Evolutionary conservation across 2,329 filamentous ascomycete genomes (phyloP).

Genomic region (Pseudopyrenochaeta lycopersici): DNA sequence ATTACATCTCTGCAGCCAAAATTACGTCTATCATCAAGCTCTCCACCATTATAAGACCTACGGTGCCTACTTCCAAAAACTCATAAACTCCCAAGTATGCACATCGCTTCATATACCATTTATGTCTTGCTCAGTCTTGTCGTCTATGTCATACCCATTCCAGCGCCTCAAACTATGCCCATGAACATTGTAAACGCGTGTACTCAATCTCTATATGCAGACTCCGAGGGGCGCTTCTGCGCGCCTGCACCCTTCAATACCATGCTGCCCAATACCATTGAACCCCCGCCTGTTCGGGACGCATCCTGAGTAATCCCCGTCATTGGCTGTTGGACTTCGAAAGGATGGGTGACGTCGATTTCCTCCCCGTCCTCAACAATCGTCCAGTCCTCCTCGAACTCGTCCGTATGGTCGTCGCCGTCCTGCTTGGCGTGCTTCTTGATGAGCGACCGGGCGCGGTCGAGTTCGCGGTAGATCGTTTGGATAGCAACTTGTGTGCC

Average conservation of each 20-base stretch:
- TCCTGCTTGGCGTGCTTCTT: slow-evolving; percentile 61
- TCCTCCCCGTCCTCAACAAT: slow-evolving; percentile 74
- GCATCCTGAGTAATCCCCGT: slow-evolving; percentile 33
- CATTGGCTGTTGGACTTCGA: slow-evolving; percentile 31
- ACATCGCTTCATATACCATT: slow-evolving; percentile 3
- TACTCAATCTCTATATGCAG: slow-evolving; percentile 27
- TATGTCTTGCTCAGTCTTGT: slow-evolving; percentile 6
- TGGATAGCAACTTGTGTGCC: slow-evolving; percentile 92
- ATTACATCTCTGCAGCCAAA: no score
- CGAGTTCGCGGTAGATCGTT: slow-evolving; percentile 91
- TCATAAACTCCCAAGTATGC: background rate
- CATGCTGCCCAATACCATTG: slow-evolving; percentile 43
- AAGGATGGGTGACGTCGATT: slow-evolving; percentile 25
- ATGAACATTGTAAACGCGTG: slow-evolving; percentile 1
- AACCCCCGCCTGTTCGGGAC: slow-evolving; percentile 27
- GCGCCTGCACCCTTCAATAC: slow-evolving; percentile 34
- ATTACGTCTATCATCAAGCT: no score
- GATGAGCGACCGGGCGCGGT: slow-evolving; percentile 87
- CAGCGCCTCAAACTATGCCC: slow-evolving; percentile 12
- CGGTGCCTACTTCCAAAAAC: background rate
- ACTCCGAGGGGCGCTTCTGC: slow-evolving; percentile 29
- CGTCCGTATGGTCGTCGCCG: slow-evolving; percentile 57
- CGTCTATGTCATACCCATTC: slow-evolving; percentile 3
- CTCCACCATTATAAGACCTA: background rate
- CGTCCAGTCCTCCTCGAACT: slow-evolving; percentile 88